These are phyloP conservation scores for Phytophthora sansomeana DNA, from an alignment of 352 stramenopile genomes.

Conservation along the genomic window DNA sequence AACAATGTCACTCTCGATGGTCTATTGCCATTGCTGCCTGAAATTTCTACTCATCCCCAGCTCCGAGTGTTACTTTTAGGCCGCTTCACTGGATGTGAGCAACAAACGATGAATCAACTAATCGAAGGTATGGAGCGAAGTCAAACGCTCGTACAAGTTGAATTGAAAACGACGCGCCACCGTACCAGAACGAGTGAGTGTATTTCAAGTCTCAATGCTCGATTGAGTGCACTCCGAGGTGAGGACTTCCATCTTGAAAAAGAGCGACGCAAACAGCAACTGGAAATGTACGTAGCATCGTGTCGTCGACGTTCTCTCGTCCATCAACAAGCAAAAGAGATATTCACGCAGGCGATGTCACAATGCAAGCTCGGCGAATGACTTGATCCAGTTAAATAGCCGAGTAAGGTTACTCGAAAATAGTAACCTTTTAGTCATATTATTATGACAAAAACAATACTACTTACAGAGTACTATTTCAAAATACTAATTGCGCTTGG, in stretches of 20 bases:
- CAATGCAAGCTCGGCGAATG: neutral
- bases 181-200: conserved; percentile 14
- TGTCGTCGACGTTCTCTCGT: conserved; percentile 34
- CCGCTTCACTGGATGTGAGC: conserved; percentile 25
- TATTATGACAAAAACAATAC: no score
- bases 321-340: conserved; percentile 24
- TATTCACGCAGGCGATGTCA: conserved; percentile 16
- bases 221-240: conserved; percentile 10
- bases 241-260: conserved; percentile 16
- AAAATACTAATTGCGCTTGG: no score
- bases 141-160: conserved; percentile 38
- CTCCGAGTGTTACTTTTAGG: conserved; percentile 44
- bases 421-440: no score
- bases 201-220: conserved; percentile 28
- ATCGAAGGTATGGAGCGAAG: conserved; percentile 28
- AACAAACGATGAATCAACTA: conserved; percentile 18
- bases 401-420: no score
- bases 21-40: conserved; percentile 28
- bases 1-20: conserved; percentile 44
- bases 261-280: conserved; percentile 5
- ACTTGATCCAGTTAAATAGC: neutral
- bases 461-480: no score
- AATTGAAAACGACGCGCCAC: conserved; percentile 26
- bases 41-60: conserved; percentile 23
- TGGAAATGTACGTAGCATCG: conserved; percentile 7